These are phyloP conservation scores for Tolypocladium pustulatum DNA, from an alignment of 2,329 filamentous ascomycete species.

Conservation along the genomic window DNA sequence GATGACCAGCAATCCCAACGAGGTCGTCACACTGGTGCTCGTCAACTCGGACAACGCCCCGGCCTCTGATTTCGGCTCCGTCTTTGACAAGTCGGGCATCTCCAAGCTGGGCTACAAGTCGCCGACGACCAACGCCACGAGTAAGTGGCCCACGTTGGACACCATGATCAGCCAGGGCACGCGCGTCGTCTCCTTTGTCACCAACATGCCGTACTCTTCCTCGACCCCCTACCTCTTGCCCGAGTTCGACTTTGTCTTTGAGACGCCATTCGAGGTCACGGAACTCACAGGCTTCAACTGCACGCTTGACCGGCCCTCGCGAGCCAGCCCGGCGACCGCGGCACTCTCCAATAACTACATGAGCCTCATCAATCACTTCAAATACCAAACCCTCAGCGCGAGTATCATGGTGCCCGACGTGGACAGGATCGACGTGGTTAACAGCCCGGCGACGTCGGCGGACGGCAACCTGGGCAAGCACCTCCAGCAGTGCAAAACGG, in stretches of 20 bases:
- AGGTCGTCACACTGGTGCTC: slow-evolving; percentile 65
- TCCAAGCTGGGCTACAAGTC: slow-evolving; percentile 51
- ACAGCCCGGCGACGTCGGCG: slow-evolving; percentile 44
- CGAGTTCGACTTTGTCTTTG: slow-evolving; percentile 60
- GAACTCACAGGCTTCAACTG: slow-evolving; percentile 59
- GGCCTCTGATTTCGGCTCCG: slow-evolving; percentile 41
- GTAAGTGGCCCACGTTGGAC: slow-evolving; percentile 62
- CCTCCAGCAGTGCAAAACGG: slow-evolving; percentile 38
- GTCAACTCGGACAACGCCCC: slow-evolving; percentile 57
- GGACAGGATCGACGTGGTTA: slow-evolving; percentile 52
- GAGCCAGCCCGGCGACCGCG: slow-evolving; percentile 32
- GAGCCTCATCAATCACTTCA: slow-evolving; percentile 73
- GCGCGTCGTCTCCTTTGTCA: slow-evolving; percentile 60
- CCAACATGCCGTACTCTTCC: slow-evolving; percentile 33
- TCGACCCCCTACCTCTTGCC: slow-evolving; percentile 47
- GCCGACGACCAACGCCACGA: slow-evolving; percentile 26
- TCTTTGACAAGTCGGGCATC: slow-evolving; percentile 50
- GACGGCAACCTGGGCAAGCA: slow-evolving; percentile 45
- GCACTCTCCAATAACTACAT: slow-evolving; percentile 51
- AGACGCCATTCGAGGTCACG: slow-evolving; percentile 59
- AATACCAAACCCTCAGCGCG: slow-evolving; percentile 45
- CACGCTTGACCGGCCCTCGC: slow-evolving; percentile 53
- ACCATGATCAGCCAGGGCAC: slow-evolving; percentile 53
- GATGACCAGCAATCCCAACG: slow-evolving; percentile 60
- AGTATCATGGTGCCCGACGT: slow-evolving; percentile 52